Evolutionary conservation across 1,284 basidiomycete genomes (phyloP).

Genomic region (Trichosporon faecale): DNA sequence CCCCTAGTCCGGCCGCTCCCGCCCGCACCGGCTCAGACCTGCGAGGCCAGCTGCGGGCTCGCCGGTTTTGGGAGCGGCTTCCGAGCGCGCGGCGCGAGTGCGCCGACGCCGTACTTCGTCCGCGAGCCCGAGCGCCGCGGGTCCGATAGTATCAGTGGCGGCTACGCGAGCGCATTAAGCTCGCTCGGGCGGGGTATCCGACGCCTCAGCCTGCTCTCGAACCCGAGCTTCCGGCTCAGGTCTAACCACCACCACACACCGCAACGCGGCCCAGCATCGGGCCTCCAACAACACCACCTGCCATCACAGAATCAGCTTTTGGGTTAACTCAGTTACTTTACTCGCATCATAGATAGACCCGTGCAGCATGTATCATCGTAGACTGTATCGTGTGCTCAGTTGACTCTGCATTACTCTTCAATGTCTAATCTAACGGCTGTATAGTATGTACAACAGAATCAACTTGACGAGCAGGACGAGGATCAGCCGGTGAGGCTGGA

Average conservation of each 20-base stretch:
- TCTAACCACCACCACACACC: neutral
- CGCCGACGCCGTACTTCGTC: neutral
- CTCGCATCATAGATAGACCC: neutral
- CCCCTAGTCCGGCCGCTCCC: neutral
- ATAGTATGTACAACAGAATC: no score
- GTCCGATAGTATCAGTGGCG: neutral
- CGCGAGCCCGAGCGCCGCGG: neutral
- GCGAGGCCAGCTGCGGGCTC: neutral
- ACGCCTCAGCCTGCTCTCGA: neutral
- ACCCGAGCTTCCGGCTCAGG: neutral
- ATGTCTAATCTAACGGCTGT: no score
- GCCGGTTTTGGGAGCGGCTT: neutral
- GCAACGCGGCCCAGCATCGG: neutral
- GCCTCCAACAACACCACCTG: neutral
- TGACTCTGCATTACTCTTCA: neutral
- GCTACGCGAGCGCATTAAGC: neutral
- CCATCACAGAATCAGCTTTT: constrained; percentile 1
- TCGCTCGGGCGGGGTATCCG: neutral
- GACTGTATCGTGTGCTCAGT: neutral
- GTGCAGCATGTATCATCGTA: neutral
- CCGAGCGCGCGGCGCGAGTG: neutral
- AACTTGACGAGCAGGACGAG: no score
- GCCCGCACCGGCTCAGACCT: neutral
- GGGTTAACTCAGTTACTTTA: neutral
- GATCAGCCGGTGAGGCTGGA: no score